Base-by-base conservation (phyloP, 1,139 yeast genomes). In the Magnusiomyces ingens region DNA sequence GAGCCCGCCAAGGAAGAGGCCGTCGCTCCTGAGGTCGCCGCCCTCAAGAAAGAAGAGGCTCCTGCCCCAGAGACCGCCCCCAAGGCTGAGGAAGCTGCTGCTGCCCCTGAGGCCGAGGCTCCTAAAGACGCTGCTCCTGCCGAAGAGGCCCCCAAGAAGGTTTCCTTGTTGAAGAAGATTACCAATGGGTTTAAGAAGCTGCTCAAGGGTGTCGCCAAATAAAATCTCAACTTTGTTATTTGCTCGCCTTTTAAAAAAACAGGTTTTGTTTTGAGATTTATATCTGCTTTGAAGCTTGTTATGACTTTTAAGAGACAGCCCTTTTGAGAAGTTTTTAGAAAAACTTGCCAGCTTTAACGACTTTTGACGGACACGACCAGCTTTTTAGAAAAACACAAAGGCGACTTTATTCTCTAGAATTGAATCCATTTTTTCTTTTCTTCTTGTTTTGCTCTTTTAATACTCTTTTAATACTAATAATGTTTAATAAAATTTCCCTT, bases 111-210 rank as follows among this genome's bases (percentile, higher is more conserved):
- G 18, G 6, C 41, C 15, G 41, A 3, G 3, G n/a, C 46, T 12
- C n/a, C n/a, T n/a, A n/a, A n/a, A n/a, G n/a, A n/a, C n/a, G 46
- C 46, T 6, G 35, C 47, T 44, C 18, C 36, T 22, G 36, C 46
- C 19, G 35, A 19, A 19, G 36, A 12, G 8, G 47, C 32, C 22
- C 13, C 46, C 18, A 44, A 44, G 38, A 44, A 44, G 18, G 37
- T 6, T n/a, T 26, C 38, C n/a, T 44, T 44, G n/a, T 2, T 44
- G 21, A 44, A 44, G 47, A 44, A 32, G 37, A 44, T 44, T 44
- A 44, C 47, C 19, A 4, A 35, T 44, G 26, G 37, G 6, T 15
- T 44, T 19, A 44, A 44, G 47, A 44, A 44, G 37, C 47, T 44
- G 19, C 35, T 44, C 19, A 44, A 44, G 37, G 17, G 22, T 26